Base-by-base conservation (phyloP, 192 early-diverging fungal genomes). In the Cladochytrium replicatum region DNA sequence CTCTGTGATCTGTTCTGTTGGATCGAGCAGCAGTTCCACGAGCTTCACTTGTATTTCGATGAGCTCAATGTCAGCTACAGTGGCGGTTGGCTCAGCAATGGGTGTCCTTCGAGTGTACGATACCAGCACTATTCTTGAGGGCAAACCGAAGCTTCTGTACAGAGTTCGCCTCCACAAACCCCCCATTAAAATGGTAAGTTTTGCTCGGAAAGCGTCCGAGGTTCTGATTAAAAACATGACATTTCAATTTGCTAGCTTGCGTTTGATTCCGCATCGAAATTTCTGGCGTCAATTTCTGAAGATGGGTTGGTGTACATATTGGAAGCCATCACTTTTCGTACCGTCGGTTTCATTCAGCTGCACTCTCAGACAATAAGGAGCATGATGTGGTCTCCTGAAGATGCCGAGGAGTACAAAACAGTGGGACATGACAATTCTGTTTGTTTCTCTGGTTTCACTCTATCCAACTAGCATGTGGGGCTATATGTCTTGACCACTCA, bases 181-280 rank as follows among this genome's bases (percentile, higher is more conserved):
- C 6, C 34, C 15, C 11, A 32, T 69, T 7, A 60, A 37, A 27
- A 44, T 54, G 45, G 57, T 67, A 25, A 26, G 32, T 4, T n/a
- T 39, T 30, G 41, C 51, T 21, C 23, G n/a, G n/a, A n/a, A n/a
- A n/a, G n/a, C n/a, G n/a, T n/a, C n/a, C n/a, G n/a, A n/a, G n/a
- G n/a, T n/a, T n/a, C n/a, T n/a, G n/a, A n/a, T n/a, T n/a, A n/a
- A n/a, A n/a, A n/a, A n/a, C n/a, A n/a, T n/a, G n/a, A n/a, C n/a
- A n/a, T n/a, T n/a, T n/a, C n/a, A n/a, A n/a, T n/a, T n/a, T n/a
- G n/a, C n/a, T 34, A 71, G 60, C 34, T 76, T 2, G 9, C 46
- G 6, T 63, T 72, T 29, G 74, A 76, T 43, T 58, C 64, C 1
- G 58, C 57, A 2, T 68, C 69, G 6, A 44, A 56, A 26, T 71